These are phyloP conservation scores for Acacia melanoxylon DNA, from an alignment of 306 rosid genomes.

Conservation along the genomic window DNA sequence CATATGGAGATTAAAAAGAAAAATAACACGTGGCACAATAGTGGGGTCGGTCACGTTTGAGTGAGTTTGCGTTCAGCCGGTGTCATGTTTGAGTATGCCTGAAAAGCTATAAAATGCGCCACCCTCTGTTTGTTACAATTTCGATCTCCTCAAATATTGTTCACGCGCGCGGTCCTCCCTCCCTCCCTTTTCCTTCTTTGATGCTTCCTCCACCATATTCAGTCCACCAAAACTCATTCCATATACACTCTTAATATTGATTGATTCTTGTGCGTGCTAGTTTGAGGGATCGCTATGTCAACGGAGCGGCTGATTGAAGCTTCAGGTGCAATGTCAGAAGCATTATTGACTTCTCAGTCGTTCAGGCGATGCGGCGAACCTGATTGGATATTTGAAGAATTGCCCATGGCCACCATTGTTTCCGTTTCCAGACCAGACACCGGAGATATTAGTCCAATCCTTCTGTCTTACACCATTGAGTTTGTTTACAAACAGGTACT, in stretches of 20 bases:
- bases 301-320: conserved; percentile 57
- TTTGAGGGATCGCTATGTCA: conserved; percentile 46
- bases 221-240: conserved; percentile 13
- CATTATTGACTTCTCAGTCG: conserved; percentile 33
- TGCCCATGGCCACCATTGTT: conserved; percentile 65
- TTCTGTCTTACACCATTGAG: conserved; percentile 75
- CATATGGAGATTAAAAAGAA: neutral
- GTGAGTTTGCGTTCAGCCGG: neutral
- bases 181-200: neutral
- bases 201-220: neutral
- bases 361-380: conserved; percentile 45
- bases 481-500: conserved; percentile 88
- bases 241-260: neutral
- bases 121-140: neutral
- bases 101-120: conserved; percentile 44
- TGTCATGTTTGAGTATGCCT: neutral
- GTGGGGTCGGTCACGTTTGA: neutral
- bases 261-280: neutral
- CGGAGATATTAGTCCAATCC: conserved; percentile 79
- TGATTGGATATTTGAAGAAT: conserved; percentile 61
- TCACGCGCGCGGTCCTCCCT: neutral
- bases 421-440: conserved; percentile 81
- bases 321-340: conserved; percentile 34
- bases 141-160: neutral
- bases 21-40: neutral